Conservation (phyloP, 495 filamentous ascomycete species). For the Stereocaulon alpinum region DNA sequence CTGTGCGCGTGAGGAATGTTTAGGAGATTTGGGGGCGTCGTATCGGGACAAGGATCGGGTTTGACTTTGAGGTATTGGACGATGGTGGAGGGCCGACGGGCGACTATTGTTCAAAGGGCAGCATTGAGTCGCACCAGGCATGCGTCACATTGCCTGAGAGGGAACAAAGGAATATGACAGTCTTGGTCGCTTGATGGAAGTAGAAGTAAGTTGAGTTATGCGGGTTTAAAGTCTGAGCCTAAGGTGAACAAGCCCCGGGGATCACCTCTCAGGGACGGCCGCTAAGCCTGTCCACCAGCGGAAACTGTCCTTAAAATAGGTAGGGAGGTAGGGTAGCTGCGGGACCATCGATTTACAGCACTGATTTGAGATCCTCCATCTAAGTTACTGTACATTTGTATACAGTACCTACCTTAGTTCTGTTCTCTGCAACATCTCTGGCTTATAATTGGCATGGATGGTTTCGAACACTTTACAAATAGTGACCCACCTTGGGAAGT, state of each 20-base stretch:
- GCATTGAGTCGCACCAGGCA: background rate
- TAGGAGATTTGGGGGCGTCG: conserved; percentile 21
- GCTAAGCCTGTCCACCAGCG: conserved; percentile 5
- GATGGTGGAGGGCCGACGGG: background rate
- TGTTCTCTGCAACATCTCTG: no score
- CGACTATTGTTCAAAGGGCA: background rate
- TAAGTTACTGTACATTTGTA: background rate
- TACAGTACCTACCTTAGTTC: no score
- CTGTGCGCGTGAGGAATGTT: conserved; percentile 23
- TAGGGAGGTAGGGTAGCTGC: background rate
- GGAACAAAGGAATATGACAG: background rate
- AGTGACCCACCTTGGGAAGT: no score
- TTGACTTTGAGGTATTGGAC: conserved; percentile 4
- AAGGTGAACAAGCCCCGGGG: conserved; percentile 5
- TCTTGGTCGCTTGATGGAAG: background rate
- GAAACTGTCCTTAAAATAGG: background rate
- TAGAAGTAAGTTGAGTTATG: background rate
- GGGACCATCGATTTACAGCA: background rate
- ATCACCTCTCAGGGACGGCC: conserved; percentile 2
- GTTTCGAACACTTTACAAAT: no score
- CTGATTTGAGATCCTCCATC: background rate
- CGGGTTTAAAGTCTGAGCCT: background rate
- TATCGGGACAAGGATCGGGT: conserved; percentile 26
- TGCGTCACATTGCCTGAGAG: background rate
- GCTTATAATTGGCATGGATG: no score